Base-by-base conservation (phyloP, 768 basidiomycete species). In the Amanita brunnescens region DNA sequence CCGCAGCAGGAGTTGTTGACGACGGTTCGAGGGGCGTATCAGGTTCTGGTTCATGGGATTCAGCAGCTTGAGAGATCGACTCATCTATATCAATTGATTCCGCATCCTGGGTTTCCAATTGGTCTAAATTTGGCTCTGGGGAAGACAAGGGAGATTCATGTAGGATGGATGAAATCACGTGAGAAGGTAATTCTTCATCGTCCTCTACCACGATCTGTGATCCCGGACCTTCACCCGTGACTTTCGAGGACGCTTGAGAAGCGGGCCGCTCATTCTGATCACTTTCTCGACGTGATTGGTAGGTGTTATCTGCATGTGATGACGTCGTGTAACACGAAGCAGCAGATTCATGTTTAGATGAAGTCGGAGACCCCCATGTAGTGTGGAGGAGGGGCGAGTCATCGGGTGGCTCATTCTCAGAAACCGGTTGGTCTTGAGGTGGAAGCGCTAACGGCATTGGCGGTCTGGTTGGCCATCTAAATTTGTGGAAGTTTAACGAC, bases 171-270 rank as follows among this genome's bases (percentile, higher is more conserved):
- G 57, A 54, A 16, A 54, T 34, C 14, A 68, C 58, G 49, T 57
- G 55, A 7, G 63, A 63, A 24, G 64, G 62, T 45, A 65, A 57
- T 49, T 72, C 68, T 49, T 77, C 74, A 10, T 74, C 72, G 43
- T 78, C 76, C 18, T 75, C 74, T 6, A 76, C 64, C 0, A 76
- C 71, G 47, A 78, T 72, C 16, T 68, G 58, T 37, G 61, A 61
- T 39, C 58, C 69, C 45, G 55, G 55, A 43, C 57, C 64, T 12
- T 56, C 57, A 13, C 35, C 54, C 5, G 14, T 18, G 37, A n/a
- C 20, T 45, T 44, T n/a, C n/a, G n/a, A 52, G 34, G 47, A 55
- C 14, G 60, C 55, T 56, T 39, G 57, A 59, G 21, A 54, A 26
- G 8, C 58, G 35, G 14, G 49, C 38, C 33, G 56, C 29, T 38